Conservation (phyloP, 148 eudicot species). For the Silene uniflora region DNA sequence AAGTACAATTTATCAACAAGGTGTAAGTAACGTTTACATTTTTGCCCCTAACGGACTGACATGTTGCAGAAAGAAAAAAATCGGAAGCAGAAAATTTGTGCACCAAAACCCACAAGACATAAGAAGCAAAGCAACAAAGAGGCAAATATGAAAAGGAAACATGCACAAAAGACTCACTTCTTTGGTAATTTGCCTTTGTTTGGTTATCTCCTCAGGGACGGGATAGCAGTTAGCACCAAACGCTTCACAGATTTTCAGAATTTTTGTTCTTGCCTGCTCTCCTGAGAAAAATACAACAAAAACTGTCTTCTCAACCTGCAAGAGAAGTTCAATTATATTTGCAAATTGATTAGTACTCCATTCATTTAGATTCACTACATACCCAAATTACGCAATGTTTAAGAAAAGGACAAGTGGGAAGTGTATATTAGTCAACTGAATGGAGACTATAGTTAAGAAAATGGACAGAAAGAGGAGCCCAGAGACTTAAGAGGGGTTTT, state of each 20-base stretch:
- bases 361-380: neutral
- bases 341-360: slow-evolving; percentile 3
- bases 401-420: neutral
- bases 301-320: slow-evolving; percentile 93
- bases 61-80: neutral
- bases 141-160: slow-evolving; percentile 6
- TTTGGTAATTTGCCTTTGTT: slow-evolving; percentile 56
- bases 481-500: neutral
- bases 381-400: neutral
- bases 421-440: too few species aligned
- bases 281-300: slow-evolving; percentile 99
- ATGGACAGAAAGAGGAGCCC: neutral
- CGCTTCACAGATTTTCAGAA: slow-evolving; percentile 97
- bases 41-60: neutral
- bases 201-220: slow-evolving; percentile 80
- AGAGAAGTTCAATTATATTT: slow-evolving; percentile 6
- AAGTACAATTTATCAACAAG: neutral
- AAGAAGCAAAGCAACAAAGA: neutral
- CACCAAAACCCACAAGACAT: neutral
- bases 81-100: slow-evolving; percentile 2
- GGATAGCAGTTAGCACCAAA: slow-evolving; percentile 98
- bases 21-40: neutral
- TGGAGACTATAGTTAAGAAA: too few species aligned
- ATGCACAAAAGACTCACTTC: slow-evolving; percentile 53
- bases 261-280: slow-evolving; percentile 91